Conservation (phyloP, 768 basidiomycete species). For the Serendipita sp. region DNA sequence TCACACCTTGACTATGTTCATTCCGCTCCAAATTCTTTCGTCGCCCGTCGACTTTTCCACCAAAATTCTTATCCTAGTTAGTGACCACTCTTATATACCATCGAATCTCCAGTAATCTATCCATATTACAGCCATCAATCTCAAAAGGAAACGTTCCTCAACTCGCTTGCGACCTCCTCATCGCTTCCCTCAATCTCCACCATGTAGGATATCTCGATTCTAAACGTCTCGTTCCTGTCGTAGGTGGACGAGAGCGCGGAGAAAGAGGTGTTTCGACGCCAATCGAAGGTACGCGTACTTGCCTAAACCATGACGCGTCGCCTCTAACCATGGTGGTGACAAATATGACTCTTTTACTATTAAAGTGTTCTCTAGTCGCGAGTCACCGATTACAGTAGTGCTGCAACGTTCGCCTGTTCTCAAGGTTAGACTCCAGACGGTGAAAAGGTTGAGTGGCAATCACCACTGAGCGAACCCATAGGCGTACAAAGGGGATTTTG, state of each 20-base stretch:
- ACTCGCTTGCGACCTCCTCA: slow-evolving; percentile 57
- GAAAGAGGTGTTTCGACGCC: slow-evolving; percentile 51
- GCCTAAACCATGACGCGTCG: not conserved
- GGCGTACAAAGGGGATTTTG: slow-evolving; percentile 55
- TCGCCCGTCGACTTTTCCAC: not conserved
- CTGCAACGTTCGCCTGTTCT: slow-evolving; percentile 70
- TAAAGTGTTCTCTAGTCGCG: slow-evolving; percentile 47
- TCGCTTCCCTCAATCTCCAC: slow-evolving; percentile 44
- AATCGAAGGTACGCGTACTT: slow-evolving; percentile 44
- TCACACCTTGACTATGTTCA: not conserved
- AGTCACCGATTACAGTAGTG: slow-evolving; percentile 37
- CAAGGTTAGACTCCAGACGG: slow-evolving; percentile 33
- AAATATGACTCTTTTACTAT: not conserved
- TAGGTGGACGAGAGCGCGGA: slow-evolving; percentile 52
- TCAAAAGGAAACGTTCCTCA: slow-evolving; percentile 74
- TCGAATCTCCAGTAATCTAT: not conserved
- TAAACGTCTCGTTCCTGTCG: slow-evolving; percentile 48
- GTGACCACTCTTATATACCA: not conserved
- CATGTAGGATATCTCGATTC: slow-evolving; percentile 50
- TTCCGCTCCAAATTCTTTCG: not conserved
- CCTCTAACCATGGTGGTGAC: not conserved
- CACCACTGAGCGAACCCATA: slow-evolving; percentile 16
- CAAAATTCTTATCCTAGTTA: not conserved
- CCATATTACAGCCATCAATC: slow-evolving; percentile 41
- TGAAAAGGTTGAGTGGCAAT: not conserved